Conservation (phyloP, 805 yeast genomes). For the Dipodascopsis uninucleata region DNA sequence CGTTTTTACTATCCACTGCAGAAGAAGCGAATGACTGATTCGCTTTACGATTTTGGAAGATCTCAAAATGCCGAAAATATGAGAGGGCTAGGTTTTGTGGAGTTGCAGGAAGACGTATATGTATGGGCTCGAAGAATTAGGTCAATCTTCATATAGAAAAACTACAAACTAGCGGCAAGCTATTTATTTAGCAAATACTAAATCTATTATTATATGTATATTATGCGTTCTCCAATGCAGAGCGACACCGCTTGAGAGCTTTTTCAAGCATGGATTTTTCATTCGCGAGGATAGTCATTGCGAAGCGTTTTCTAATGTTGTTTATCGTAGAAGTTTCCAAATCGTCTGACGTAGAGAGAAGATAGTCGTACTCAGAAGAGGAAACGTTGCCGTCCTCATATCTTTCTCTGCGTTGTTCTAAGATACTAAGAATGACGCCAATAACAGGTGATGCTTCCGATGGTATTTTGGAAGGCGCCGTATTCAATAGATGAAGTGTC, state of each 20-base stretch:
- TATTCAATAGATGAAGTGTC: not conserved
- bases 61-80: too few species aligned
- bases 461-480: not conserved
- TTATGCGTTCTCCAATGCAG: constrained; percentile 10
- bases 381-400: constrained; percentile 12
- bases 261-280: constrained; percentile 22
- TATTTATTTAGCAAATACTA: too few species aligned
- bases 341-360: constrained; percentile 6
- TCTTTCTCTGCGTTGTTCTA: constrained; percentile 6
- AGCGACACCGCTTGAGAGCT: constrained; percentile 11
- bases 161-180: too few species aligned
- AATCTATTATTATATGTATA: too few species aligned
- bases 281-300: constrained; percentile 13
- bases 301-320: constrained; percentile 5
- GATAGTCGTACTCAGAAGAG: constrained; percentile 13
- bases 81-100: too few species aligned
- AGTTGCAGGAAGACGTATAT: too few species aligned
- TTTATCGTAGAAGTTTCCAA: not conserved
- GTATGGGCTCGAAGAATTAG: too few species aligned
- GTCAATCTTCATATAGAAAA: too few species aligned
- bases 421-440: not conserved
- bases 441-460: not conserved
- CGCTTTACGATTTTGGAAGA: too few species aligned
- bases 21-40: too few species aligned
- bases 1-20: too few species aligned